Evolutionary conservation across 306 rosid genomes (phyloP).

Genomic region (Quercus ilex): DNA sequence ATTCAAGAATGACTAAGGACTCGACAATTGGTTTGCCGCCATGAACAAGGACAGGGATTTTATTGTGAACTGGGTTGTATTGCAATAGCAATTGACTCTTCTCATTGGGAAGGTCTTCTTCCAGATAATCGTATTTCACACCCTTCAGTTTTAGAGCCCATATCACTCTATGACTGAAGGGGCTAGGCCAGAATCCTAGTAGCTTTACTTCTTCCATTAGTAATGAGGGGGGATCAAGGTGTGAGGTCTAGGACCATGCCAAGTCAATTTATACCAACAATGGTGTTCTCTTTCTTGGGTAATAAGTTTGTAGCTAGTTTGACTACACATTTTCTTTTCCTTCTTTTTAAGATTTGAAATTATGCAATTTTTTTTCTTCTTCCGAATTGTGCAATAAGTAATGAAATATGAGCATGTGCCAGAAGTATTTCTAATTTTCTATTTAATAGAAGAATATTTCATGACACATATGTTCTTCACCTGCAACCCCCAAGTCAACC

Average conservation of each 20-base stretch:
- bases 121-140: slow-evolving; percentile 38
- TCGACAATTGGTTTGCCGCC: slow-evolving; percentile 34
- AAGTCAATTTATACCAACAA: not conserved
- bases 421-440: not conserved
- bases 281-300: not conserved
- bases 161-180: slow-evolving; percentile 35
- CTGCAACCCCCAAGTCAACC: too few species aligned
- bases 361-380: not conserved
- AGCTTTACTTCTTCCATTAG: slow-evolving; percentile 51
- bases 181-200: slow-evolving; percentile 46
- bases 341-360: not conserved
- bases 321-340: not conserved
- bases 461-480: too few species aligned
- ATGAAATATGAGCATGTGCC: not conserved
- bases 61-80: slow-evolving; percentile 46
- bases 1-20: slow-evolving; percentile 39
- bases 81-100: slow-evolving; percentile 22
- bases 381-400: not conserved
- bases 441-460: too few species aligned
- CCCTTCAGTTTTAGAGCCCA: slow-evolving; percentile 54
- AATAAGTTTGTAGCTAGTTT: not conserved
- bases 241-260: not conserved
- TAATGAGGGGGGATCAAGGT: not conserved
- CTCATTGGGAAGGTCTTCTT: slow-evolving; percentile 47
- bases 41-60: slow-evolving; percentile 54